Conservation (phyloP, 345 rosid species). For the Citrus hindsii region DNA sequence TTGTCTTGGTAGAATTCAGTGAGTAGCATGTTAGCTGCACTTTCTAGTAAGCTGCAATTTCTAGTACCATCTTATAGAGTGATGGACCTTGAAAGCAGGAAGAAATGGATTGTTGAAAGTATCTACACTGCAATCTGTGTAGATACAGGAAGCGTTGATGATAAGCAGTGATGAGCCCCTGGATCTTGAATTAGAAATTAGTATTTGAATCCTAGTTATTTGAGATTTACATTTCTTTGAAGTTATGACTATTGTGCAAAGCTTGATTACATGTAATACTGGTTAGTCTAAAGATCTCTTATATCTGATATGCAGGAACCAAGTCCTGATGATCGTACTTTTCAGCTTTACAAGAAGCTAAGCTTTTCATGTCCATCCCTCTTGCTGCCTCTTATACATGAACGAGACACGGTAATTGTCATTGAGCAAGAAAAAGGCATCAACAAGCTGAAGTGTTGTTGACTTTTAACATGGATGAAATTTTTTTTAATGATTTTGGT, state of each 20-base stretch:
- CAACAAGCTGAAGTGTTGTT: background rate
- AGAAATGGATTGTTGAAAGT: background rate
- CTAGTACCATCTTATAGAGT: background rate
- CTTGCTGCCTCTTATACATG: conserved; percentile 68
- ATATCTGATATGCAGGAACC: conserved; percentile 35
- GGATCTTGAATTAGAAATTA: background rate
- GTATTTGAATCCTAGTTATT: background rate
- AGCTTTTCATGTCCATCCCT: conserved; percentile 74
- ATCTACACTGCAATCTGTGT: too few relatives aligned
- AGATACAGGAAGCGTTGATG: background rate
- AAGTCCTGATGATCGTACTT: conserved; percentile 33
- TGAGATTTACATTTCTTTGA: background rate
- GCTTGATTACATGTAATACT: background rate
- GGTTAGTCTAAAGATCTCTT: background rate
- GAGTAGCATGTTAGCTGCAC: background rate
- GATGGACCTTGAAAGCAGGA: background rate
- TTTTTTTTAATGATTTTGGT: background rate
- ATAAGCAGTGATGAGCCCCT: background rate
- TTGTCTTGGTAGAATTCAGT: background rate
- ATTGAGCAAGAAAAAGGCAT: background rate
- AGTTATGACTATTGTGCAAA: background rate
- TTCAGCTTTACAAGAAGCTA: conserved; percentile 64
- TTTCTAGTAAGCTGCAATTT: background rate
- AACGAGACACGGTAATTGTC: conserved; percentile 74
- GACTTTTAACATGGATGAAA: background rate